Evolutionary conservation across 108 stramenopile genomes (phyloP).

Genomic region (Cyclostephanos invisitatus): DNA sequence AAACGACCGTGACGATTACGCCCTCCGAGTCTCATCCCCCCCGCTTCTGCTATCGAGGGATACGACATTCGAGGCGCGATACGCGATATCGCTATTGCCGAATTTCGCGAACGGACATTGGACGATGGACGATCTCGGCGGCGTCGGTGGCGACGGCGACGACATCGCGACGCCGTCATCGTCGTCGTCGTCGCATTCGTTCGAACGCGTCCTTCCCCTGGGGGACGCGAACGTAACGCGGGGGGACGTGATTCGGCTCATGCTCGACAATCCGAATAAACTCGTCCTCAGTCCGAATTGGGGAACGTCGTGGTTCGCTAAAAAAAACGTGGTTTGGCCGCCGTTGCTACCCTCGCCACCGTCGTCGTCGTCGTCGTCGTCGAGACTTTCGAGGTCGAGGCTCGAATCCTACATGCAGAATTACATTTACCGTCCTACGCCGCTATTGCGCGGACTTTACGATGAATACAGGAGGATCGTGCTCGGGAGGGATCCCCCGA

Average conservation of each 20-base stretch:
- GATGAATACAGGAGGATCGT: neutral
- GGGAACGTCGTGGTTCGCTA: constrained; percentile 18
- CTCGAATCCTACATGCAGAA: constrained; percentile 13
- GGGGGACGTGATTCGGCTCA: neutral
- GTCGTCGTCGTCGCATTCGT: too few relatives aligned
- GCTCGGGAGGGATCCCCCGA: neutral
- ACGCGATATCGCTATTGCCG: neutral
- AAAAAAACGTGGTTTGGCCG: neutral
- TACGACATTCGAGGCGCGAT: neutral
- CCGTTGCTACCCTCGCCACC: neutral
- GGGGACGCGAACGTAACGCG: neutral
- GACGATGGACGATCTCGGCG: neutral
- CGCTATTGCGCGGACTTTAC: neutral
- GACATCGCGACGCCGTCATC: too few relatives aligned
- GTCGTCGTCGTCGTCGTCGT: neutral
- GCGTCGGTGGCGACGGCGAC: neutral
- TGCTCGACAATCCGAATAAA: neutral
- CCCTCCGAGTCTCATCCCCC: too few relatives aligned
- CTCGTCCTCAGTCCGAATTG: constrained; percentile 21
- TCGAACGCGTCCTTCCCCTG: neutral
- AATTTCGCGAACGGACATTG: neutral
- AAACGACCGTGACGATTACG: too few relatives aligned
- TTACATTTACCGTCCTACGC: constrained; percentile 22
- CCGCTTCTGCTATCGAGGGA: neutral
- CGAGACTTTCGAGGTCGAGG: neutral